Conservation (phyloP, 192 early-diverging fungal species). For the Cladochytrium replicatum region DNA sequence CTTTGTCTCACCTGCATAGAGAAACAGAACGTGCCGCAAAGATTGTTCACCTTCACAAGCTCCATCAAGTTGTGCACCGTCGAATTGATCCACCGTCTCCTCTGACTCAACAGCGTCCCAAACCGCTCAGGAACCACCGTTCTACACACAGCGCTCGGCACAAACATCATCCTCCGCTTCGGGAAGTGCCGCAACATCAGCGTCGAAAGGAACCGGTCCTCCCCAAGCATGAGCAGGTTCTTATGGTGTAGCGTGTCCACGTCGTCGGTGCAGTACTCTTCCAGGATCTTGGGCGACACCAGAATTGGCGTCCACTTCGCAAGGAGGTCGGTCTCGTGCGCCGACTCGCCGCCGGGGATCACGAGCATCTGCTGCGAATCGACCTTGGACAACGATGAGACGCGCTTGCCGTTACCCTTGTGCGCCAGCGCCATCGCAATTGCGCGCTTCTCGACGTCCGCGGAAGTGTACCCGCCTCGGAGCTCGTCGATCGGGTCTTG, state of each 20-base stretch:
- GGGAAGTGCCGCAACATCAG: constrained; percentile 92
- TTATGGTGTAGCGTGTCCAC: constrained; percentile 77
- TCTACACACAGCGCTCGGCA: constrained; percentile 85
- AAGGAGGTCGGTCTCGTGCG: no score
- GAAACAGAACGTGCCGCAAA: constrained; percentile 96
- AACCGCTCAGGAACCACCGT: constrained; percentile 86
- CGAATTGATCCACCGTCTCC: constrained; percentile 94
- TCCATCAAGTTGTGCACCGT: constrained; percentile 95
- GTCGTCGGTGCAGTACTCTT: constrained; percentile 39
- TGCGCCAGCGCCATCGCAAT: no score
- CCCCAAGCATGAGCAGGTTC: constrained; percentile 83
- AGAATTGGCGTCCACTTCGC: constrained; percentile 63
- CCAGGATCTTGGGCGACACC: constrained; percentile 72
- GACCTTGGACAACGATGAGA: no score
- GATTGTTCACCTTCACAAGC: constrained; percentile 69
- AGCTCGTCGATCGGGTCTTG: no score
- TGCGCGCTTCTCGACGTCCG: no score
- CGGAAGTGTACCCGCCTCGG: no score
- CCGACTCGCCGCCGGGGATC: no score
- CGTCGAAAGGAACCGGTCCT: constrained; percentile 95
- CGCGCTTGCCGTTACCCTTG: no score
- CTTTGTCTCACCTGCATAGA: constrained; percentile 87
- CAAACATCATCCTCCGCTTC: constrained; percentile 91
- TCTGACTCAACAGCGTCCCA: constrained; percentile 69
- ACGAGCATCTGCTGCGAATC: no score